These are phyloP conservation scores for Eucalyptus fibrosa DNA, from an alignment of 345 rosid species.

Conservation along the genomic window DNA sequence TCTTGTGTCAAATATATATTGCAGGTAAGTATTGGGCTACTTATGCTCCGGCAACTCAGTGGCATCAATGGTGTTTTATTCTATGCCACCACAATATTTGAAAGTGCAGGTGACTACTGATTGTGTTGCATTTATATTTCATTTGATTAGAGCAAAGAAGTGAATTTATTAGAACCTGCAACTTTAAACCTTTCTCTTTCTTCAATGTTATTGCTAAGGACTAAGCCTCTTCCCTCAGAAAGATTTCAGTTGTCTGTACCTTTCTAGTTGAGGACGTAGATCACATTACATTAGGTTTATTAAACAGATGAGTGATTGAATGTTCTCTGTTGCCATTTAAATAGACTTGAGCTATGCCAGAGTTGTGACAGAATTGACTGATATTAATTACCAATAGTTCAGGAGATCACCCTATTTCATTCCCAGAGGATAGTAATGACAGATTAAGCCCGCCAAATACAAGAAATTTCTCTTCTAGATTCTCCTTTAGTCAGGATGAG, in stretches of 20 bases:
- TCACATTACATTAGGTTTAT: not conserved
- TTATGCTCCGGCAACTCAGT: conserved; percentile 80
- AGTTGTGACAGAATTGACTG: not conserved
- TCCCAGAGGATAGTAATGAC: not conserved
- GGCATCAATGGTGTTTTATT: conserved; percentile 91
- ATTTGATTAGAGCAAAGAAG: not conserved
- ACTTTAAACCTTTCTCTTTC: not conserved
- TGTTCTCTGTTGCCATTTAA: not conserved
- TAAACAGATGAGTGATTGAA: not conserved
- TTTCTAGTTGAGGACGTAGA: not conserved
- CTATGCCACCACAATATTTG: conserved; percentile 80
- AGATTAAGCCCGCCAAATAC: not conserved
- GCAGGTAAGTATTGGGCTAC: conserved; percentile 86
- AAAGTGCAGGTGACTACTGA: conserved; percentile 52
- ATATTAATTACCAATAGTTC: not conserved
- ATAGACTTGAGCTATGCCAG: not conserved
- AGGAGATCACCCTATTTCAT: not conserved
- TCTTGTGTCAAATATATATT: not conserved
- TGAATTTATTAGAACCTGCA: not conserved
- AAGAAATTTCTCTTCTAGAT: not conserved
- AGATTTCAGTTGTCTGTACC: not conserved
- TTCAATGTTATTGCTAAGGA: not conserved
- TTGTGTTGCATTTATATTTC: not conserved
- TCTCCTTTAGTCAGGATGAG: not conserved
- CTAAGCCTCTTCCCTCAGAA: not conserved